Evolutionary conservation across 2,329 filamentous ascomycete genomes (phyloP).

Genomic region (Trichoderma breve): DNA sequence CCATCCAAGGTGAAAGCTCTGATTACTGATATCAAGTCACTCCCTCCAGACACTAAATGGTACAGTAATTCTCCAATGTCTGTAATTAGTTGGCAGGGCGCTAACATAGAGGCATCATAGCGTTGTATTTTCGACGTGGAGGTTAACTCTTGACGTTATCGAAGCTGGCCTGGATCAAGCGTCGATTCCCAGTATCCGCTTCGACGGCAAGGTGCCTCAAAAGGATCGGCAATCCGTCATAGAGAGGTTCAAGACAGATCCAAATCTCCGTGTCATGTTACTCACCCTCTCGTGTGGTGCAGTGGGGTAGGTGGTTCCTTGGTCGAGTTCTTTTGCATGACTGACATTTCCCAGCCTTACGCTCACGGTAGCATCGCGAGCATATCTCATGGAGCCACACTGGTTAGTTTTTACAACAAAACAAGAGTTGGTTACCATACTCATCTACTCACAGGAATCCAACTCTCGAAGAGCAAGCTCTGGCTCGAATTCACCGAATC

Average conservation of each 20-base stretch:
- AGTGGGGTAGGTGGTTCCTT: neutral
- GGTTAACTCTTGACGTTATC: neutral
- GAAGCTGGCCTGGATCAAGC: neutral
- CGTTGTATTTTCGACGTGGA: neutral
- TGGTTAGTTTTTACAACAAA: neutral
- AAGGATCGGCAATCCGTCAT: neutral
- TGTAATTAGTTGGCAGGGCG: accelerated
- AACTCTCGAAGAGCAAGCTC: neutral
- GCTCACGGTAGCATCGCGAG: neutral
- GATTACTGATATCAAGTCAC: neutral
- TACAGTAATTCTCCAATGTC: too few species aligned
- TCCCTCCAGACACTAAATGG: neutral
- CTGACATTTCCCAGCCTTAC: neutral
- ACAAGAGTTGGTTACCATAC: neutral
- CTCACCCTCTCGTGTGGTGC: neutral
- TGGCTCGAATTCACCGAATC: neutral
- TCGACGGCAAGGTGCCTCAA: neutral
- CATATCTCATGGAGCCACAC: neutral
- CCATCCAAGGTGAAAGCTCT: neutral
- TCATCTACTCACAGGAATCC: neutral
- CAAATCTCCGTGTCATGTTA: neutral
- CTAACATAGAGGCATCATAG: neutral
- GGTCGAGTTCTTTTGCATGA: neutral
- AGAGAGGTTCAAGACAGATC: neutral
- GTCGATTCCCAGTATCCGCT: neutral